phyloP scores from a whole-genome alignment of 179 eudicot genomes.

The Beta lomatogona region DNA sequence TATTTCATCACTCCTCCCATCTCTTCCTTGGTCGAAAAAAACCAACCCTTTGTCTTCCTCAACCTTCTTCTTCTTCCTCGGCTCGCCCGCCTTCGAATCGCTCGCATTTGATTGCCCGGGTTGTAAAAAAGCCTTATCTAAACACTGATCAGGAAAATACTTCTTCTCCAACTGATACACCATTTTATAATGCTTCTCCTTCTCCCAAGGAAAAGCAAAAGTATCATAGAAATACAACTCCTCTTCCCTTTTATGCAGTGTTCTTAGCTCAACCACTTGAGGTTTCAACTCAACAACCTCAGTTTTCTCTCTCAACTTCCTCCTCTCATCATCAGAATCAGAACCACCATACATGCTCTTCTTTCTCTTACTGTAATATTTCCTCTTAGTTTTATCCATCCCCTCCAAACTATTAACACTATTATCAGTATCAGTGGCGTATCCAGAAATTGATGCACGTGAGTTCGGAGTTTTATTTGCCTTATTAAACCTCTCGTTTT shows the following conservation, averaged over 20 bases:
- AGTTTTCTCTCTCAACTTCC: constrained; percentile 30
- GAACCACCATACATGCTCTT: constrained; percentile 91
- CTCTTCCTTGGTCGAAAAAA: constrained; percentile 65
- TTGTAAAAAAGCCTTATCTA: constrained; percentile 87
- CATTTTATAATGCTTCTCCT: constrained; percentile 95
- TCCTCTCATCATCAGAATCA: constrained; percentile 74
- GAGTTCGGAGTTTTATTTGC: too few species aligned
- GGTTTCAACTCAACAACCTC: constrained; percentile 76
- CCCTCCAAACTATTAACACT: not conserved
- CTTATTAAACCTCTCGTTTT: not conserved
- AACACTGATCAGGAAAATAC: constrained; percentile 88
- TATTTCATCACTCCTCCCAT: not conserved
- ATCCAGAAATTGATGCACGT: too few species aligned
- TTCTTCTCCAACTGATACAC: constrained; percentile 98
- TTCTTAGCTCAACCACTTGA: constrained; percentile 76
- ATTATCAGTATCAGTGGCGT: too few species aligned
- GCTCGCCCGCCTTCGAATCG: not conserved
- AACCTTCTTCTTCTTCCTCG: constrained; percentile 21
- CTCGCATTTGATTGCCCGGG: constrained; percentile 54
- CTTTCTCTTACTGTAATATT: constrained; percentile 76
- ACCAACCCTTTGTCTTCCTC: constrained; percentile 63
- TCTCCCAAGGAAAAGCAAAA: constrained; percentile 96
- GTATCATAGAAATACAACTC: constrained; percentile 87
- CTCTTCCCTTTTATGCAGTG: constrained; percentile 82
- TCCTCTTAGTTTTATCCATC: constrained; percentile 80